A percentile compares a stretch with the other conserved stretches of the same genome.
Evolutionary conservation across 192 early-diverging fungal species (phyloP).

Genomic region (Helicostylum pulchrum): DNA sequence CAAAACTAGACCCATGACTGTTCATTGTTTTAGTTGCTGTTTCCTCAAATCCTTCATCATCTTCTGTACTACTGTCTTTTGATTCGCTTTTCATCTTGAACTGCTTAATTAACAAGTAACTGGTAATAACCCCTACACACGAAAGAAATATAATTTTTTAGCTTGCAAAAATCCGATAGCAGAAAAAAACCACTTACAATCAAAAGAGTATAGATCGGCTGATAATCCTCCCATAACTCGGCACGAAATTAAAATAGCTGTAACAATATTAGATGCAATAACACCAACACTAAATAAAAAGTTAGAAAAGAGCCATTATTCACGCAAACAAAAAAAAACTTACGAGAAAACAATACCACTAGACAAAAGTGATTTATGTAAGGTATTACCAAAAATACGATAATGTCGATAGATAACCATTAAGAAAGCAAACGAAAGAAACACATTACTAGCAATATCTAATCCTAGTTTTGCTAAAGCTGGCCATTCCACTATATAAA

Average conservation of each 20-base stretch:
- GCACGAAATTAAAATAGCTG: constrained; percentile 27
- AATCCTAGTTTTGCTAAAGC: constrained; percentile 34
- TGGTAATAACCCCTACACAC: constrained; percentile 27
- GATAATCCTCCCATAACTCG: constrained; percentile 24
- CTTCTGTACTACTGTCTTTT: neutral
- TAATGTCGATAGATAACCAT: constrained; percentile 27
- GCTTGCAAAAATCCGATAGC: neutral
- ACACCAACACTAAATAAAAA: constrained; percentile 28
- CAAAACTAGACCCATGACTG: too few relatives aligned
- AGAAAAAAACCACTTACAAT: constrained; percentile 24
- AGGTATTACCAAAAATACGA: constrained; percentile 23
- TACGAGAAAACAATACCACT: constrained; percentile 35
- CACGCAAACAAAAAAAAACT: neutral
- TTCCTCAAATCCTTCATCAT: neutral
- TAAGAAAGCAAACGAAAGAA: constrained; percentile 30
- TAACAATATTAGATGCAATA: constrained; percentile 26
- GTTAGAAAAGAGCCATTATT: neutral
- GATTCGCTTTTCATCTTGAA: constrained; percentile 19
- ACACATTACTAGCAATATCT: constrained; percentile 29
- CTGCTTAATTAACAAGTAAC: constrained; percentile 31
- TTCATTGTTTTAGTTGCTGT: too few relatives aligned
- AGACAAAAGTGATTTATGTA: constrained; percentile 28
- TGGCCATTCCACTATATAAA: constrained; percentile 28
- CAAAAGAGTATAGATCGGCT: constrained; percentile 31
- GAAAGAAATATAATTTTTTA: neutral